Percentiles rank a stretch among this genome's conserved stretches.
These are phyloP conservation scores for Trichoderma atroviride DNA, from an alignment of 2,329 filamentous ascomycete species.

Conservation along the genomic window DNA sequence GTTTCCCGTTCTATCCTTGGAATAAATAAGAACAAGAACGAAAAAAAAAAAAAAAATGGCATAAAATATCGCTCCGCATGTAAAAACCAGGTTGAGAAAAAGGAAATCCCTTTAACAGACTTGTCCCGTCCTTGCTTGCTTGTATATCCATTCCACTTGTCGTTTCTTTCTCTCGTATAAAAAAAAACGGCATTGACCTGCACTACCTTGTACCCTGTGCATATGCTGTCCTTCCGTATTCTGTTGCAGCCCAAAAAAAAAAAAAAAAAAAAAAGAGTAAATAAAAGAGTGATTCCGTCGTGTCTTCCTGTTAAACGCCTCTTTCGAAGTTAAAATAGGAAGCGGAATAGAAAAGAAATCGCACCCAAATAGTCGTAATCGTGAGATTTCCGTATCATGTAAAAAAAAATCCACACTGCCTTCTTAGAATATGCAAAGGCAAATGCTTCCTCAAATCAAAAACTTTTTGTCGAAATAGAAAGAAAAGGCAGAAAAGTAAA, in stretches of 20 bases:
- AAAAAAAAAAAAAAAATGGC: neutral
- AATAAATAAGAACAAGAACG: neutral
- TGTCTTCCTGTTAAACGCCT: slow-evolving; percentile 18
- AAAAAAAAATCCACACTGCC: neutral
- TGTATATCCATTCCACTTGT: neutral
- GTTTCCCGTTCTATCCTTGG: slow-evolving; percentile 1
- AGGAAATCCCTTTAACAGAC: neutral
- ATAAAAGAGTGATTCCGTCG: neutral
- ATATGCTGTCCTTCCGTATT: neutral
- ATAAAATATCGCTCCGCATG: neutral
- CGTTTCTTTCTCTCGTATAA: neutral
- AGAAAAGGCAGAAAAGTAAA: neutral
- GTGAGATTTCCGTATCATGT: slow-evolving; percentile 17
- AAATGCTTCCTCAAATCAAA: neutral
- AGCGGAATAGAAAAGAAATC: neutral
- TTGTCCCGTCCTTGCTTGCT: neutral
- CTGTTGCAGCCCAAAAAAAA: slow-evolving; percentile 1
- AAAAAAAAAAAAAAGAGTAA: neutral
- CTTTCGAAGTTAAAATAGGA: neutral
- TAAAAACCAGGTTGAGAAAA: neutral
- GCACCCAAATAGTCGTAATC: slow-evolving; percentile 18
- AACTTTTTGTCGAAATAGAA: slow-evolving; percentile 2
- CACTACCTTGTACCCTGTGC: neutral
- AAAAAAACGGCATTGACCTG: neutral
- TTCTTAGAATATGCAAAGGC: neutral